Base-by-base conservation (phyloP, 768 basidiomycete genomes). In the Porphyrellus cyaneotinctus region DNA sequence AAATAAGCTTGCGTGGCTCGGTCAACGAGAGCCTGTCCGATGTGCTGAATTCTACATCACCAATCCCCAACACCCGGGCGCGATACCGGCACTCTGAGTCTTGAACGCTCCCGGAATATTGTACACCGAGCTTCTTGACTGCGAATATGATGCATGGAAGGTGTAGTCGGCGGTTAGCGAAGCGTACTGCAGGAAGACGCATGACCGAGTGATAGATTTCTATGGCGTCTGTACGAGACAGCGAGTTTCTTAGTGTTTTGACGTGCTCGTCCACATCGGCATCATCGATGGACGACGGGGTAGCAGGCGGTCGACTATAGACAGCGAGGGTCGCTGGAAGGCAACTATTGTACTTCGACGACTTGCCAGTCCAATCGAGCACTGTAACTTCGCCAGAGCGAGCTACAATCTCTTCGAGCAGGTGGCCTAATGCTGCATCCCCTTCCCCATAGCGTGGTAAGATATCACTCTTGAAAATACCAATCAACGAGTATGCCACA, bases 401-500 rank as follows among this genome's bases (percentile, higher is more conserved):
- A 28, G 26, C 4, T 9, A 28, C 26, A 9, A 28, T 28, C 26
- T 28, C 26, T 28, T 28, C 26, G 5, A 28, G 26, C 26, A 28
- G 26, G 9, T 28, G 26, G 9, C 39, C 23, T 3, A 41, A 12
- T 10, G 41, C 24, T 17, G 36, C 49, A 13, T 32, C 10, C 2
- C 52, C 45, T 36, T 49, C 53, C 13, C 58, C 58, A n/a, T 54
- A 59, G 7, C 26, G 26, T 9, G 26, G 26, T 5, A 28, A 5
- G 26, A 28, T 28, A 28, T 28, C 26, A 28, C 26, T 20, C 32
- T 33, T 47, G 39, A 57, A 57, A 12, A 57, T 47, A 7, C 56
- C 56, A 2, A 57, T 54, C 11, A 56, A 41, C 6, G 46, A 52
- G 6, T 53, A 53, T 4, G 55, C 51, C 6, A 56, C 4, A 6